A percentile compares a stretch with the other conserved stretches of the same genome.
phyloP scores from a whole-genome alignment of 768 basidiomycete genomes.

The Trametes villosa region DNA sequence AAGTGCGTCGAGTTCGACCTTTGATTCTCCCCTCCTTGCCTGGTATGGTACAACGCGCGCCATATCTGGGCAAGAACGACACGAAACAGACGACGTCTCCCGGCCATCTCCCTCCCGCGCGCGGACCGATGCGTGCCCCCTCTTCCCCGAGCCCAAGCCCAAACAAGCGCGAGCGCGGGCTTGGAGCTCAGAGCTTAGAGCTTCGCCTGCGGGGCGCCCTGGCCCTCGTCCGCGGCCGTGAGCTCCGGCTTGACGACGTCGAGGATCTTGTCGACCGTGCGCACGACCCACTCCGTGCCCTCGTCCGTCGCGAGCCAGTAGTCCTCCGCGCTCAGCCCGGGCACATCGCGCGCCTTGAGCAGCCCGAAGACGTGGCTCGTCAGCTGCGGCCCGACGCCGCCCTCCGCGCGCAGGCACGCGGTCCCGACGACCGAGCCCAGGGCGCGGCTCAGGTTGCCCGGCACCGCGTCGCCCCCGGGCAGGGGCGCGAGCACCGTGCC shows the following conservation, averaged over 20 bases:
- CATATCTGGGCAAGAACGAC: slow-evolving; percentile 9
- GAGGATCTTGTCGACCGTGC: slow-evolving; percentile 78
- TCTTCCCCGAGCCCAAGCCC: background rate
- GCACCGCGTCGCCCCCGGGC: slow-evolving; percentile 60
- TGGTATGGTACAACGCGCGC: slow-evolving; percentile 10
- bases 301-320: slow-evolving; percentile 83
- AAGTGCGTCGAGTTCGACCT: slow-evolving; percentile 8
- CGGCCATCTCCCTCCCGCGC: slow-evolving; percentile 5
- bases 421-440: slow-evolving; percentile 85
- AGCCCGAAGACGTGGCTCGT: slow-evolving; percentile 89
- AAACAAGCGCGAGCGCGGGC: background rate
- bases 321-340: slow-evolving; percentile 69
- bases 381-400: slow-evolving; percentile 83
- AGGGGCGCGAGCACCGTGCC: slow-evolving; percentile 78
- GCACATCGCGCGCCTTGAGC: slow-evolving; percentile 74
- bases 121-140: background rate
- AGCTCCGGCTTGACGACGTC: slow-evolving; percentile 60
- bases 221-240: slow-evolving; percentile 46
- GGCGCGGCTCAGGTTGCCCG: slow-evolving; percentile 85
- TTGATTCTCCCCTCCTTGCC: slow-evolving; percentile 5
- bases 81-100: slow-evolving; percentile 8
- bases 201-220: slow-evolving; percentile 48
- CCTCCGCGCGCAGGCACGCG: slow-evolving; percentile 84
- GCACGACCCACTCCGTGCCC: slow-evolving; percentile 87
- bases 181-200: slow-evolving; percentile 45